Conservation (phyloP, 352 stramenopile genomes). For the Pythium scleroteichum region DNA sequence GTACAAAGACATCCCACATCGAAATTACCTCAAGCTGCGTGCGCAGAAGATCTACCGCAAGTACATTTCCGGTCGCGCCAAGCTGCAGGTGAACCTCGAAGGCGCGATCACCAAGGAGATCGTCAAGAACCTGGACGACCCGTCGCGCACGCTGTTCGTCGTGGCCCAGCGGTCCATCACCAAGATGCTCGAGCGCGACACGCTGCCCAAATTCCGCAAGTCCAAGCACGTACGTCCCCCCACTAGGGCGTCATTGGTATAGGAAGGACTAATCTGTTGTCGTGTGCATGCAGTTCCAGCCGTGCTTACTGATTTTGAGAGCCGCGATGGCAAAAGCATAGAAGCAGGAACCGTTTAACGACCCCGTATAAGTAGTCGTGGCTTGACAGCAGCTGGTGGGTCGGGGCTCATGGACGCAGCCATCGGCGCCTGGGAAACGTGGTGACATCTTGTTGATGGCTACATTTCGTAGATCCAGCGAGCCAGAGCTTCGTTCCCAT, state of each 20-base stretch:
- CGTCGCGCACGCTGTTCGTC: constrained; percentile 58
- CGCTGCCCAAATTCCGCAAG: constrained; percentile 66
- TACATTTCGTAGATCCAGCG: too few relatives aligned
- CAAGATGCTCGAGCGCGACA: constrained; percentile 78
- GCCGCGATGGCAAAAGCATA: neutral
- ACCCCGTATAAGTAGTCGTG: too few relatives aligned
- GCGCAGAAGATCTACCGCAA: constrained; percentile 82
- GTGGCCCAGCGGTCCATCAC: constrained; percentile 64
- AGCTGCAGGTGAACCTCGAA: constrained; percentile 75
- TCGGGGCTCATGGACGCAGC: too few relatives aligned
- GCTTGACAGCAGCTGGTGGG: too few relatives aligned
- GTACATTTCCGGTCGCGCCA: constrained; percentile 65
- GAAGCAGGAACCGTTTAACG: too few relatives aligned
- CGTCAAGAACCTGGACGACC: constrained; percentile 53
- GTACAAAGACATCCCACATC: constrained; percentile 76
- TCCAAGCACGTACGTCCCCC: constrained; percentile 77
- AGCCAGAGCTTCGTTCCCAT: too few relatives aligned
- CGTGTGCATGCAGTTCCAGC: constrained; percentile 26
- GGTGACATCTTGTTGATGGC: too few relatives aligned
- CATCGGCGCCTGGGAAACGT: too few relatives aligned
- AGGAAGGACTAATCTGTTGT: neutral
- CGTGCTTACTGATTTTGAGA: constrained; percentile 22
- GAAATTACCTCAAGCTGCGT: constrained; percentile 71
- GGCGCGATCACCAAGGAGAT: constrained; percentile 58
- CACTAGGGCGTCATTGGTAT: neutral